A percentile compares a stretch with the other conserved stretches of the same genome.
phyloP scores from a whole-genome alignment of 2,329 filamentous ascomycete species.

The Colletotrichum tanaceti region DNA sequence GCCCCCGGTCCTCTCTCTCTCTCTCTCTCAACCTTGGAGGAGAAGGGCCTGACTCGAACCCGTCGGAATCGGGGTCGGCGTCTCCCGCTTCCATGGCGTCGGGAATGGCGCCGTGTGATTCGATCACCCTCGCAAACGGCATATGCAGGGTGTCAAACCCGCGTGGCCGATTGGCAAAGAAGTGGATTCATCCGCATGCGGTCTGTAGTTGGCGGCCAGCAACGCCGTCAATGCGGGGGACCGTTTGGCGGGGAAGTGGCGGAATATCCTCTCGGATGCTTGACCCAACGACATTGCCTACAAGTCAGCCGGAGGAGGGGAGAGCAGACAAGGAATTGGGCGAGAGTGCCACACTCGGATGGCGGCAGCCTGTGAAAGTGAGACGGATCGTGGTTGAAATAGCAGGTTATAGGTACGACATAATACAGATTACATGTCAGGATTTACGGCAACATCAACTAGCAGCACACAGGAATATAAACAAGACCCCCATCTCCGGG shows the following conservation, averaged over 20 bases:
- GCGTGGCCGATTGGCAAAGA: neutral
- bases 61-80: neutral
- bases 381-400: neutral
- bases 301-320: neutral
- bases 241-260: slow-evolving; percentile 15
- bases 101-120: slow-evolving; percentile 32
- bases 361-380: neutral
- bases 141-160: slow-evolving; percentile 21
- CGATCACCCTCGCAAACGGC: neutral
- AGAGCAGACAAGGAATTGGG: neutral
- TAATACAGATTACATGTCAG: neutral
- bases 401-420: neutral
- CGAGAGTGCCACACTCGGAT: neutral
- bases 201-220: neutral
- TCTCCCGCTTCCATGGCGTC: slow-evolving; percentile 25
- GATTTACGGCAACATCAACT: rapidly evolving
- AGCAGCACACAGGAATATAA: neutral
- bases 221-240: neutral
- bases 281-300: slow-evolving; percentile 26
- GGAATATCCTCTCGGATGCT: neutral
- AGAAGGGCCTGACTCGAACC: neutral
- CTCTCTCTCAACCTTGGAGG: neutral
- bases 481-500: neutral
- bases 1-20: too few relatives aligned
- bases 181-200: neutral